These are phyloP conservation scores for Phalaenopsis equestris DNA, from an alignment of 106 monocot species.

Conservation along the genomic window DNA sequence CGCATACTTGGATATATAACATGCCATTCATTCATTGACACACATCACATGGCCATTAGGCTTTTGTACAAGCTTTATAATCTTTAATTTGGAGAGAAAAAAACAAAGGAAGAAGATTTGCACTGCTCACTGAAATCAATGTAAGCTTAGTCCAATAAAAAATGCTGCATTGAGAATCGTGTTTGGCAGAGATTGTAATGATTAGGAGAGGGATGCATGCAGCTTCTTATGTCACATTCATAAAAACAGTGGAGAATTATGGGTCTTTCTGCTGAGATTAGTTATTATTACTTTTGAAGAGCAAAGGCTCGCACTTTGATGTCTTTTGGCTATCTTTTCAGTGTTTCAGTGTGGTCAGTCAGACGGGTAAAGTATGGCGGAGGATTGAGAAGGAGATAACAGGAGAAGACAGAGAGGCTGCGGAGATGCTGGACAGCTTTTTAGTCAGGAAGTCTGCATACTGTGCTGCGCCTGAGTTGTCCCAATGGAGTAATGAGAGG, in stretches of 20 bases:
- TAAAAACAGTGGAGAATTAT: background rate
- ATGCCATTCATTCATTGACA: background rate
- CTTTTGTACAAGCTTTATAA: background rate
- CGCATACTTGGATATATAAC: background rate
- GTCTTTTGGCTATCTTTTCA: background rate
- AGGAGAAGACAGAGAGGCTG: too few species aligned
- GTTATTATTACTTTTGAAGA: background rate
- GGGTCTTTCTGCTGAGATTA: background rate
- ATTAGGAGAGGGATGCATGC: slow-evolving; percentile 5
- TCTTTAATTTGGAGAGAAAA: background rate
- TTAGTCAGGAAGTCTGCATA: background rate
- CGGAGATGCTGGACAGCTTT: background rate
- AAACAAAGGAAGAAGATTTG: background rate
- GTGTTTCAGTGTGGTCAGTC: background rate
- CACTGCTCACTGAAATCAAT: background rate
- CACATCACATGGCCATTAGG: background rate
- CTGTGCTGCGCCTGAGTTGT: too few species aligned
- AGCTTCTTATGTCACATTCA: background rate
- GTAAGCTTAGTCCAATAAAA: background rate
- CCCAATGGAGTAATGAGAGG: too few species aligned
- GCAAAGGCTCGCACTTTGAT: background rate
- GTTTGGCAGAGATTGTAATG: background rate
- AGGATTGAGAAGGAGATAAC: background rate
- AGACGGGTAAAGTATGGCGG: background rate
- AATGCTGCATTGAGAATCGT: background rate